These are phyloP conservation scores for Botrytis tulipae DNA, from an alignment of 2,329 filamentous ascomycete species.

Conservation along the genomic window DNA sequence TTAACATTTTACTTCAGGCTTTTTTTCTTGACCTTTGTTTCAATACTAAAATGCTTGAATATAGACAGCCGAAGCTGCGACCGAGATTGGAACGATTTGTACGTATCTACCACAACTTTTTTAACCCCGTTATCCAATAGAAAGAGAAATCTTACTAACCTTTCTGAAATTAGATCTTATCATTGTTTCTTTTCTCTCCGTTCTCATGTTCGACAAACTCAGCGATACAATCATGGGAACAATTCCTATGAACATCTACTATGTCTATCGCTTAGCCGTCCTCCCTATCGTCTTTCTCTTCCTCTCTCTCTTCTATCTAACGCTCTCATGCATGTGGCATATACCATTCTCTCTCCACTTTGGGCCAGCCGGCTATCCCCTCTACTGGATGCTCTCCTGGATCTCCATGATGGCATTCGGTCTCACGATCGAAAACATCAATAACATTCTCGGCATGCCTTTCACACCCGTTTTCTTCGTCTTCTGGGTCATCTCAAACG, in stretches of 20 bases:
- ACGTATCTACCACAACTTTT: not conserved
- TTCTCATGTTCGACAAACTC: constrained; percentile 27
- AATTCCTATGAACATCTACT: constrained; percentile 22
- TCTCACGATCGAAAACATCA: constrained; percentile 27
- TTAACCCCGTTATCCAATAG: not conserved
- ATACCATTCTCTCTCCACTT: constrained; percentile 26
- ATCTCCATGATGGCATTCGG: constrained; percentile 28
- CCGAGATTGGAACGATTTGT: constrained; percentile 30
- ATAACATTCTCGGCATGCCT: constrained; percentile 27
- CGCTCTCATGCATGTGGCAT: constrained; percentile 26
- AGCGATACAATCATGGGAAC: constrained; percentile 29
- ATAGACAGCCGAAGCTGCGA: constrained; percentile 26
- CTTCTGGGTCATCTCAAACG: constrained; percentile 29
- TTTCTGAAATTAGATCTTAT: constrained; percentile 22
- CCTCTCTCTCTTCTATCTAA: constrained; percentile 25
- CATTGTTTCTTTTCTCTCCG: constrained; percentile 28
- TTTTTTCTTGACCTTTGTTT: not conserved
- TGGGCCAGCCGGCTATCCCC: constrained; percentile 25
- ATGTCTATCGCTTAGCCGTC: constrained; percentile 24
- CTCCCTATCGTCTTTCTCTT: constrained; percentile 25
- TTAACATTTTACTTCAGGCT: not conserved
- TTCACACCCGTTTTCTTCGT: constrained; percentile 29
- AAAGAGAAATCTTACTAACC: not conserved
- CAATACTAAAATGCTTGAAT: not conserved
- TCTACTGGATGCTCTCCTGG: constrained; percentile 30